Evolutionary conservation across 139 green algal species (phyloP).

Genomic region (Coelastrella sp.): DNA sequence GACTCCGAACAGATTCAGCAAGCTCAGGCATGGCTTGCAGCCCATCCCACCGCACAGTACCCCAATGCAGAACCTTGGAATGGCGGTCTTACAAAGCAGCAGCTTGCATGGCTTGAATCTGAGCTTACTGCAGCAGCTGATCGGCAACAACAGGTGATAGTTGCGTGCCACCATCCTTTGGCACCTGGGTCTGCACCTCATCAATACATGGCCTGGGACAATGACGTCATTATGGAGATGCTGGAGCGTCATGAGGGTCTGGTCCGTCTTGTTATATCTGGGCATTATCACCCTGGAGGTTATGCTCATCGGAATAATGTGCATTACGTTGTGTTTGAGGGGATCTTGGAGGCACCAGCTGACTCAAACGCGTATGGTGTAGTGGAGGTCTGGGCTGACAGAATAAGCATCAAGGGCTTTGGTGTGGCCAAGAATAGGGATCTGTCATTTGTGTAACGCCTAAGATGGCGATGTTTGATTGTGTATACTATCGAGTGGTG

Average conservation of each 20-base stretch:
- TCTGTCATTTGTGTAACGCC: neutral
- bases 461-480: neutral
- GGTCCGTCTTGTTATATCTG: slow-evolving; percentile 49
- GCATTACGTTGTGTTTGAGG: slow-evolving; percentile 74
- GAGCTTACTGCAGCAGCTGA: slow-evolving; percentile 38
- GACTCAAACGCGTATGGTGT: slow-evolving; percentile 61
- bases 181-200: slow-evolving; percentile 50
- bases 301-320: slow-evolving; percentile 37
- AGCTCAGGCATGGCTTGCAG: slow-evolving; percentile 57
- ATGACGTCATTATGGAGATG: slow-evolving; percentile 23
- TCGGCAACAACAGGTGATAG: slow-evolving; percentile 51
- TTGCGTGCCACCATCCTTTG: slow-evolving; percentile 53
- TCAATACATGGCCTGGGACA: slow-evolving; percentile 50
- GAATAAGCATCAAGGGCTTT: slow-evolving; percentile 28
- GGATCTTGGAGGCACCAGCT: slow-evolving; percentile 66
- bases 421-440: slow-evolving; percentile 11
- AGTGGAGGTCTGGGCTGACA: slow-evolving; percentile 49
- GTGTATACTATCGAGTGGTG: neutral
- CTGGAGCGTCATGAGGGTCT: slow-evolving; percentile 22
- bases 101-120: slow-evolving; percentile 54
- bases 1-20: slow-evolving; percentile 55
- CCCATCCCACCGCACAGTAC: slow-evolving; percentile 58
- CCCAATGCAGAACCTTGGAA: slow-evolving; percentile 77
- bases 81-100: slow-evolving; percentile 60
- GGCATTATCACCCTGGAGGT: slow-evolving; percentile 75